A percentile compares a stretch with the other conserved stretches of the same genome.
Conservation (phyloP, 1,284 basidiomycete genomes). For the Apiotrichum gracile region DNA sequence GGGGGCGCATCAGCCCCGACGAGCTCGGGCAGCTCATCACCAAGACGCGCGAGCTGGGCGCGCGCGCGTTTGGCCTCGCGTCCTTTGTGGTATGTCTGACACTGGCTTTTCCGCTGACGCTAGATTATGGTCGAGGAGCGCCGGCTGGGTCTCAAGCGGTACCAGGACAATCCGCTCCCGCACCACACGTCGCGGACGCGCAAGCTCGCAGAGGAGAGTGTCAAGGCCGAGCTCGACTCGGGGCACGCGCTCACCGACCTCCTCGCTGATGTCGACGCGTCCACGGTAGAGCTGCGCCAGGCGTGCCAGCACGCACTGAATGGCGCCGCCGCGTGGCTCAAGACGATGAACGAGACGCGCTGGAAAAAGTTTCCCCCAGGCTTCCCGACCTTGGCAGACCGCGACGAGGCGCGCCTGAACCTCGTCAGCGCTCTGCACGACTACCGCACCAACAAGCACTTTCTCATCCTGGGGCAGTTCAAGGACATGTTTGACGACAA, state of each 20-base stretch:
- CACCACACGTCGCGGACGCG: constrained; percentile 11
- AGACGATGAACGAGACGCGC: constrained; percentile 52
- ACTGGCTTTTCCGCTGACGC: not conserved
- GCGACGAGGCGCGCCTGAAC: constrained; percentile 47
- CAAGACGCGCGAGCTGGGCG: constrained; percentile 35
- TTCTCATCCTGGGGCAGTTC: constrained; percentile 53
- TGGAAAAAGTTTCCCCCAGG: constrained; percentile 44
- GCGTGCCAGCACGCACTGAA: constrained; percentile 46
- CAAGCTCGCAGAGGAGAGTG: not conserved
- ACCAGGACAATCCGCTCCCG: constrained; percentile 6
- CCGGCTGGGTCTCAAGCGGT: constrained; percentile 8
- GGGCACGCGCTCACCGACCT: constrained; percentile 40
- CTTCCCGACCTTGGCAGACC: constrained; percentile 25
- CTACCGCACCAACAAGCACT: constrained; percentile 49
- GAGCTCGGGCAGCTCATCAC: constrained; percentile 42
- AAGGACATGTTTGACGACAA: constrained; percentile 41
- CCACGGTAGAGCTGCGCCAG: constrained; percentile 50
- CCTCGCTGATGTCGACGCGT: constrained; percentile 51
- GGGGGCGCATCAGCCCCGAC: constrained; percentile 44
- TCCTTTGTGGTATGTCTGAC: constrained; percentile 31
- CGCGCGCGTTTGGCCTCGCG: constrained; percentile 29
- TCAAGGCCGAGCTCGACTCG: constrained; percentile 13
- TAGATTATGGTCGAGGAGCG: constrained; percentile 35
- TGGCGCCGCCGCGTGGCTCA: constrained; percentile 45
- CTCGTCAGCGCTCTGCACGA: constrained; percentile 46